Evolutionary conservation across 192 early-diverging fungal species (phyloP), one percentile per base, ranked within the genome.

Genomic region (Diversispora eburnea): DNA sequence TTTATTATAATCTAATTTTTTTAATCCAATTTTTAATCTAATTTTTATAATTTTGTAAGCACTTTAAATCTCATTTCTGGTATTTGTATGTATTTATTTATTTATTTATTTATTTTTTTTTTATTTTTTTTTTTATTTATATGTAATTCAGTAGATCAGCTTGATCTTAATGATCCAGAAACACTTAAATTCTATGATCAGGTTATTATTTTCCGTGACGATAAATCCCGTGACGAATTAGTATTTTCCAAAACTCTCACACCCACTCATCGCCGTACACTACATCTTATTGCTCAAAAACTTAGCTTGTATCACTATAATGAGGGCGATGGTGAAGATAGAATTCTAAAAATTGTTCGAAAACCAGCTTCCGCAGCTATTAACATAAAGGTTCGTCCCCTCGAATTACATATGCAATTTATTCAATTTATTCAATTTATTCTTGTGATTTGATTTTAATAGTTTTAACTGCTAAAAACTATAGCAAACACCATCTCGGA

Each of bases 231-330:
- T 49, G 87, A 86, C 12, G 87, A 89, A 76, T 84, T 92, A 56
- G 83, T 86, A 64, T 89, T 90, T 70, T 83, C 89, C 6, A 87
- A 85, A 73, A 79, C 84, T 42, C 75, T 88, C 33, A 84, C 83
- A 70, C 74, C 84, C 22, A 82, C 85, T 45, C 87, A 90, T 67
- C 85, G 88, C 22, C 82, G 86, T 72, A 82, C 83, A 49, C 75
- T 89, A 67, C 88, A 87, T 78, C 77, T 90, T 25, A 90, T 92
- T 78, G 88, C 90, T 42, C 90, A 92, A 73, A 87, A 89, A 12
- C 78, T 92, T 63, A 88, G 87, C 8, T 79, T 88, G 33, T 75
- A 76, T 41, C 78, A 85, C 22, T 84, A 75, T 55, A 82, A 73
- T 0, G 86, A 87, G 20, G 82, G 86, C 39, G 84, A 83, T 55